These are phyloP conservation scores for Penicillium sp. DNA, from an alignment of 2,329 filamentous ascomycete species.

Conservation along the genomic window DNA sequence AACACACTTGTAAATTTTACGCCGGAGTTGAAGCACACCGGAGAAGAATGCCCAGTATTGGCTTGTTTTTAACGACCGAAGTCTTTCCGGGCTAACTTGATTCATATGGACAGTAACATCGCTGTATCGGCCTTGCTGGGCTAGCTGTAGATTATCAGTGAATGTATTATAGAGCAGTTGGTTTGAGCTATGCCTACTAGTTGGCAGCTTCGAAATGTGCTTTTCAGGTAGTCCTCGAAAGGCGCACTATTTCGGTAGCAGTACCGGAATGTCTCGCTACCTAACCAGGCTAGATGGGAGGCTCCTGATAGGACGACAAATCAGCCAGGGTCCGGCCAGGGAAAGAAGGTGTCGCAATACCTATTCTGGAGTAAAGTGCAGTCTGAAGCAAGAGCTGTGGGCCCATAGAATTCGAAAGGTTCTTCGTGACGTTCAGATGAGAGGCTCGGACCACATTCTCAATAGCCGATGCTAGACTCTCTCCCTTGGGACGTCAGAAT, in stretches of 20 bases:
- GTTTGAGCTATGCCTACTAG: conserved; percentile 46
- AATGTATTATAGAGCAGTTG: background rate
- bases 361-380: conserved; percentile 77
- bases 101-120: conserved; percentile 68
- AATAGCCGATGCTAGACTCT: conserved; percentile 64
- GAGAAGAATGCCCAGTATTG: conserved; percentile 58
- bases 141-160: conserved; percentile 47
- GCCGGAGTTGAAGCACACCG: conserved; percentile 48
- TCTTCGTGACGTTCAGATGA: conserved; percentile 78
- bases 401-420: conserved; percentile 74
- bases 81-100: conserved; percentile 62
- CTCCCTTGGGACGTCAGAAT: conserved; percentile 51
- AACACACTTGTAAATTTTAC: conserved; percentile 48
- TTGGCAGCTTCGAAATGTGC: conserved; percentile 72
- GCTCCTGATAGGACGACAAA: conserved; percentile 47
- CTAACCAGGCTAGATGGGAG: conserved; percentile 60
- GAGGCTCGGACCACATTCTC: conserved; percentile 83
- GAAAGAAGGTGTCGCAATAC: conserved; percentile 43
- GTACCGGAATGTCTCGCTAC: conserved; percentile 73
- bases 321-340: conserved; percentile 16
- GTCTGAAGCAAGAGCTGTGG: conserved; percentile 74
- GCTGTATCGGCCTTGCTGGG: conserved; percentile 71
- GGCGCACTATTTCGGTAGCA: conserved; percentile 69
- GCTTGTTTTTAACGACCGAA: conserved; percentile 76
- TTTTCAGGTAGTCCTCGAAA: conserved; percentile 79